Conservation (phyloP, 2,329 filamentous ascomycete species). For the Lachnellula willkommii region DNA sequence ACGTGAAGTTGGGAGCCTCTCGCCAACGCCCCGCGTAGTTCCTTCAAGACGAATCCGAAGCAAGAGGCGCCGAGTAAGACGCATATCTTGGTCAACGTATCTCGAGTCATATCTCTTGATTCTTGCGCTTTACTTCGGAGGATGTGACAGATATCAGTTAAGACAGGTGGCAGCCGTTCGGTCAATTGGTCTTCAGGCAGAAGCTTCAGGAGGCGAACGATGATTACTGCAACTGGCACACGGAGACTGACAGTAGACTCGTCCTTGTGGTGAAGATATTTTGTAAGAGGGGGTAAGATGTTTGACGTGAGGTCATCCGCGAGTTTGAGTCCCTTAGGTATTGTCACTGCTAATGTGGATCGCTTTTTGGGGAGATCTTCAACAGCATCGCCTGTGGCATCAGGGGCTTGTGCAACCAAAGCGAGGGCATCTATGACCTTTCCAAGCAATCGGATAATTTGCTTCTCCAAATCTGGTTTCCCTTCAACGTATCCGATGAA, state of each 20-base stretch:
- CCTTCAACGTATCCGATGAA: slow-evolving; percentile 78
- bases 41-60: slow-evolving; percentile 89
- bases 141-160: slow-evolving; percentile 91
- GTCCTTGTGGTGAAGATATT: slow-evolving; percentile 88
- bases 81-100: slow-evolving; percentile 80
- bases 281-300: slow-evolving; percentile 73
- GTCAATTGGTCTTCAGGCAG: slow-evolving; percentile 69
- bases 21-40: slow-evolving; percentile 75
- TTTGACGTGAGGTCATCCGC: slow-evolving; percentile 65
- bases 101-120: slow-evolving; percentile 83
- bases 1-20: slow-evolving; percentile 92
- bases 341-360: slow-evolving; percentile 53
- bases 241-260: slow-evolving; percentile 90
- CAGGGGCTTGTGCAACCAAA: slow-evolving; percentile 38
- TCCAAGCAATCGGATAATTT: slow-evolving; percentile 74
- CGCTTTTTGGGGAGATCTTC: slow-evolving; percentile 32
- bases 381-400: slow-evolving; percentile 25
- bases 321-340: slow-evolving; percentile 64
- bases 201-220: slow-evolving; percentile 79
- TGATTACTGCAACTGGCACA: slow-evolving; percentile 81
- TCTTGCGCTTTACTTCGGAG: slow-evolving; percentile 84
- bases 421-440: slow-evolving; percentile 74
- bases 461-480: slow-evolving; percentile 79
- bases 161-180: slow-evolving; percentile 69
- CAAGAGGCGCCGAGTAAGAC: slow-evolving; percentile 73